phyloP scores from a whole-genome alignment of 2,329 filamentous ascomycete species.

The Trichoderma sp. region DNA sequence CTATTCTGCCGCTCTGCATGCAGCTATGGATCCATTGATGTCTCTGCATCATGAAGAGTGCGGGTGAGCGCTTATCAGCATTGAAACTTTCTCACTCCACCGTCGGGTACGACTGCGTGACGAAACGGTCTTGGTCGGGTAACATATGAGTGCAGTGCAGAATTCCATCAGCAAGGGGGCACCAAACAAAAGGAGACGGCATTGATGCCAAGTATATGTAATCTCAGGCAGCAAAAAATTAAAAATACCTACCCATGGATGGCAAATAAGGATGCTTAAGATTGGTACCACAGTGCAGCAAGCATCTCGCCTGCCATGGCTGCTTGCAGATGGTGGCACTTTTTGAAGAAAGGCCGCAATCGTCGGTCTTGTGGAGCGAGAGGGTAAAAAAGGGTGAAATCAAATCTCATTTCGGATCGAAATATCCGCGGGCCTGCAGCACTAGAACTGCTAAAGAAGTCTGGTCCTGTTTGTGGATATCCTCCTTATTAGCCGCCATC shows the following conservation, averaged over 20 bases:
- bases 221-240: neutral
- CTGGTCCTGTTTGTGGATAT: neutral
- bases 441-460: neutral
- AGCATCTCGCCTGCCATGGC: neutral
- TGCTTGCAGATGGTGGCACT: conserved; percentile 1
- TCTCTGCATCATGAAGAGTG: neutral
- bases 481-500: neutral
- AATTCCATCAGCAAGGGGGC: neutral
- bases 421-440: neutral
- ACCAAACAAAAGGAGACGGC: neutral
- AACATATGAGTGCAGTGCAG: neutral
- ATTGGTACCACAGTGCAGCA: conserved; percentile 10
- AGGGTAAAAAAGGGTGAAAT: neutral
- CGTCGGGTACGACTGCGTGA: neutral
- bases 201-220: neutral
- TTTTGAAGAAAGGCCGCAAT: neutral
- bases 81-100: neutral
- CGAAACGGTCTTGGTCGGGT: neutral
- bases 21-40: neutral
- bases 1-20: neutral
- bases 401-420: conserved; percentile 11
- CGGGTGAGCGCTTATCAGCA: conserved; percentile 7
- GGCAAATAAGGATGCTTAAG: conserved; percentile 8
- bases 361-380: neutral
- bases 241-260: neutral